Evolutionary conservation across 768 basidiomycete genomes (phyloP).

Genomic region (Russula lepida): DNA sequence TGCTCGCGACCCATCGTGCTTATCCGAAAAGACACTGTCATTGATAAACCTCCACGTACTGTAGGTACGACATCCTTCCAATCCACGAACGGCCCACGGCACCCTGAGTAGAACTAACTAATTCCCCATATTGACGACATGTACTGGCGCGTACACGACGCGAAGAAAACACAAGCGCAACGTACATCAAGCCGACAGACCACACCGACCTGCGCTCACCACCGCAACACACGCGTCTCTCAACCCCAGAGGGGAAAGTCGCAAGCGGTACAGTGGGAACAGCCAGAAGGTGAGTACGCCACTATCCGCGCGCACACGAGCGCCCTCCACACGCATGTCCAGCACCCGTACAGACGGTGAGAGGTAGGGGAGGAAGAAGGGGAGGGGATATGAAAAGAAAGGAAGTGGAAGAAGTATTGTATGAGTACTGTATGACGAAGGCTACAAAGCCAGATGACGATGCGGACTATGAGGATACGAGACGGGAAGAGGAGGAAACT

Average conservation of each 20-base stretch:
- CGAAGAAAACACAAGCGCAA: background rate
- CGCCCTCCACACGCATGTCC: background rate
- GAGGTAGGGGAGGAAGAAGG: background rate
- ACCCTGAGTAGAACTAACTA: background rate
- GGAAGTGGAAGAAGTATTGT: background rate
- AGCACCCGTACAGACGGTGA: background rate
- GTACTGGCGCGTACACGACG: background rate
- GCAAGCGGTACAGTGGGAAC: constrained; percentile 22
- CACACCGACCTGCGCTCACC: constrained; percentile 40
- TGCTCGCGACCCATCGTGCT: too few relatives aligned
- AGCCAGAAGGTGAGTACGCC: constrained; percentile 26
- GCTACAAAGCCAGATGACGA: background rate
- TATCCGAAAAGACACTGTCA: background rate
- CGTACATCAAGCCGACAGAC: constrained; percentile 12
- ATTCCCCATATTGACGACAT: background rate
- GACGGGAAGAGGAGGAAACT: constrained; percentile 16
- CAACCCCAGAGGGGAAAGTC: constrained; percentile 45
- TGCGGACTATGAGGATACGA: constrained; percentile 3
- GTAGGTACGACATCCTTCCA: background rate
- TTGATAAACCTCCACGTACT: background rate
- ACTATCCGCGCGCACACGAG: background rate
- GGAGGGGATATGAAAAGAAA: background rate
- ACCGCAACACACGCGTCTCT: constrained; percentile 32
- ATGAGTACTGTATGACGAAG: constrained; percentile 7
- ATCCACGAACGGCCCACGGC: background rate